Evolutionary conservation across 768 basidiomycete species (phyloP), one percentile per base, ranked within the genome.

Genomic region (Cyathus striatus): DNA sequence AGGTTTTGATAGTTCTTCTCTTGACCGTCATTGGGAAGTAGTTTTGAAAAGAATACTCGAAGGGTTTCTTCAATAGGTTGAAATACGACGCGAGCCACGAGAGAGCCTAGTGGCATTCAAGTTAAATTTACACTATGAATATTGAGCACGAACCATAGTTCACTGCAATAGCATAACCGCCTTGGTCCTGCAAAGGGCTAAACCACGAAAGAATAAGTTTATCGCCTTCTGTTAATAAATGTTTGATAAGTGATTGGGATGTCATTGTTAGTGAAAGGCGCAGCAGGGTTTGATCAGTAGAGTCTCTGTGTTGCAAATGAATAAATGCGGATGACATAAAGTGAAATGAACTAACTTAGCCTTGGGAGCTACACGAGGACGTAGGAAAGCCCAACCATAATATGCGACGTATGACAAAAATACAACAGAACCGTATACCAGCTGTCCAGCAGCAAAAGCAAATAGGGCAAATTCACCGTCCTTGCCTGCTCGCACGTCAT

Each of bases 31-130:
- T 43, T 21, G 21, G 57, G 44, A 60, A 78, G 47, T 68, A 70
- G 45, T 68, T 73, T 83, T 1, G 95, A 93, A 63, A 96, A 97
- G 63, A 84, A 91, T 3, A 97, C 72, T 1, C 94, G 82, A 1
- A 86, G 77, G 1, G 89, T 86, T 63, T 99, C 96, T 62, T 99
- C 96, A 20, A 97, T 78, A 0, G 96, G 96, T 52, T 97, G 95
- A 57, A 98, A 95, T 20, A 94, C 56, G 45, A 98, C 86, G 14
- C 96, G 83, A 4, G 93, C 95, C 20, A 96, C 68, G 12, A 98
- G 75, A 3, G 95, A 96, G 39, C 95, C 94, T 95, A 52, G 3
- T 16, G 20, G 35, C n/a, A 20, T 14, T 10, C 35, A 9, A 30
- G 27, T 37, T 20, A 37, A 20, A 7, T 37, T n/a, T 37, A 9